A percentile compares a stretch with the other conserved stretches of the same genome.
Evolutionary conservation across 2,329 filamentous ascomycete species (phyloP).

Genomic region (Davidsoniella eucalypti): DNA sequence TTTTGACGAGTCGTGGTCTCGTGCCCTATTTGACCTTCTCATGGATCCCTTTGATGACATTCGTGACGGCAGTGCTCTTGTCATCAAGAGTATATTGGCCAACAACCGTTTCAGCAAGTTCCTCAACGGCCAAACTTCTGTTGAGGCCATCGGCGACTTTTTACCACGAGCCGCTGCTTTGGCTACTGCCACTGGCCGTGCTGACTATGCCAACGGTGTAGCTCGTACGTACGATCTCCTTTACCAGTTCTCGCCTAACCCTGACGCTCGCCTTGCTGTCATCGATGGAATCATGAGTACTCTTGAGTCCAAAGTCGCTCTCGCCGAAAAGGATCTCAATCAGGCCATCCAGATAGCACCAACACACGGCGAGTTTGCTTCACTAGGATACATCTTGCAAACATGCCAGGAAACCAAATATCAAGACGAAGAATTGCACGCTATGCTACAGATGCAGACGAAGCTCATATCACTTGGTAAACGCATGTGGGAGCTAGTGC

Average conservation of each 20-base stretch:
- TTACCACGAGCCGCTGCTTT: conserved; percentile 36
- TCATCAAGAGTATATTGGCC: conserved; percentile 34
- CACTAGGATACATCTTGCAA: conserved; percentile 28
- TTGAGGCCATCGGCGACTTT: conserved; percentile 28
- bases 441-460: conserved; percentile 10
- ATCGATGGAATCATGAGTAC: conserved; percentile 40
- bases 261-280: conserved; percentile 30
- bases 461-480: conserved; percentile 35
- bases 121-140: conserved; percentile 5
- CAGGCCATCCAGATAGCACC: conserved; percentile 49
- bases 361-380: conserved; percentile 53
- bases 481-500: conserved; percentile 62
- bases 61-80: conserved; percentile 37
- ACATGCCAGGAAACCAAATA: conserved; percentile 13
- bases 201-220: conserved; percentile 83
- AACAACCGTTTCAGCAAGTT: conserved; percentile 20
- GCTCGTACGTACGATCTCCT: conserved; percentile 60
- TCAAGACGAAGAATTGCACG: conserved; percentile 6
- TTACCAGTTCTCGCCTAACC: conserved; percentile 36
- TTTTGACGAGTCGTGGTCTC: conserved; percentile 35
- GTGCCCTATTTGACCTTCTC: conserved; percentile 59
- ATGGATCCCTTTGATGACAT: conserved; percentile 92
- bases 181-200: conserved; percentile 58
- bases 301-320: conserved; percentile 46
- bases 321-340: conserved; percentile 49